These are phyloP conservation scores for Lactarius psammicola DNA, from an alignment of 768 basidiomycete genomes.

Conservation along the genomic window DNA sequence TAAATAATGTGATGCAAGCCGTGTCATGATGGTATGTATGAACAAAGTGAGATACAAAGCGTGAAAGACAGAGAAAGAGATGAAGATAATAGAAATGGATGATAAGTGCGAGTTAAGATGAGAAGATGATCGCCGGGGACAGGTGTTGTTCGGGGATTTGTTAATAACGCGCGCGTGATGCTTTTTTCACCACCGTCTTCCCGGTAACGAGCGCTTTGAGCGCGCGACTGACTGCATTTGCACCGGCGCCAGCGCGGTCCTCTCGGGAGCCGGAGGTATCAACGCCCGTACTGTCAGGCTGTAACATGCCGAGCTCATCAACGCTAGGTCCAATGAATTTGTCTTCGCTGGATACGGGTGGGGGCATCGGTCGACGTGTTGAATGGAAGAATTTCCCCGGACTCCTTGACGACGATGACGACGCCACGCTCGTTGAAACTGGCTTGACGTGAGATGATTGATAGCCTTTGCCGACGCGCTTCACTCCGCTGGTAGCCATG, in stretches of 20 bases:
- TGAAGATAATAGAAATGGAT: background rate
- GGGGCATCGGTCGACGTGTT: constrained; percentile 58
- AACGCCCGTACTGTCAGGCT: background rate
- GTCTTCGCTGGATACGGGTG: constrained; percentile 64
- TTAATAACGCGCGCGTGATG: constrained; percentile 42
- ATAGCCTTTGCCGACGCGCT: constrained; percentile 76
- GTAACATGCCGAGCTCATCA: constrained; percentile 64
- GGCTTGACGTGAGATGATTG: constrained; percentile 64
- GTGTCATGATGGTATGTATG: constrained; percentile 16
- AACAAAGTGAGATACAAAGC: constrained; percentile 7
- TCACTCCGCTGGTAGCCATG: constrained; percentile 79
- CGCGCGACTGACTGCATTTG: constrained; percentile 63
- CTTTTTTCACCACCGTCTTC: constrained; percentile 51
- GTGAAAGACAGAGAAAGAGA: background rate
- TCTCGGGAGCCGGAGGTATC: constrained; percentile 1
- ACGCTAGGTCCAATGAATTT: constrained; percentile 42
- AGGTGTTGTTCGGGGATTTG: background rate
- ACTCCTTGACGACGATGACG: constrained; percentile 31
- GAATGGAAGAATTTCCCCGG: constrained; percentile 43
- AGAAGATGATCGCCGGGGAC: too few species aligned
- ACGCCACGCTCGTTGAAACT: constrained; percentile 31
- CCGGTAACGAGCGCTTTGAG: constrained; percentile 75
- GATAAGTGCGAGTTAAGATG: background rate
- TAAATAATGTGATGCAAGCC: constrained; percentile 15
- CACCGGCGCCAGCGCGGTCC: constrained; percentile 43